Conservation (phyloP, 345 rosid genomes). For the Linum trigynum region DNA sequence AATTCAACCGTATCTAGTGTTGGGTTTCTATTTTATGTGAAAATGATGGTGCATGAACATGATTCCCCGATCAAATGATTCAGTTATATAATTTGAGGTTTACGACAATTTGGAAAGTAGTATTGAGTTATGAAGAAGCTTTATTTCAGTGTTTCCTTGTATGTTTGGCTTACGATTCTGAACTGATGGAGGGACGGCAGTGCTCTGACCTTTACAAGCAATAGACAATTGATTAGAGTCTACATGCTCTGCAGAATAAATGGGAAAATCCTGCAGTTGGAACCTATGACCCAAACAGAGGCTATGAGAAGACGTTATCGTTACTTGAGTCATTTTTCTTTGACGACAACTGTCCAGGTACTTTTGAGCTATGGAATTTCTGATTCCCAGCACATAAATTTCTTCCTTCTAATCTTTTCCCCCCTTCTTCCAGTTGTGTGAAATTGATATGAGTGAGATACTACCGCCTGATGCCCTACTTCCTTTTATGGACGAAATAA, state of each 20-base stretch:
- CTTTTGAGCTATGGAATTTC: background rate
- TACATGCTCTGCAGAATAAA: conserved; percentile 40
- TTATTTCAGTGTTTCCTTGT: background rate
- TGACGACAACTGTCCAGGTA: conserved; percentile 82
- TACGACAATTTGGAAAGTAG: background rate
- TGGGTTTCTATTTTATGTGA: too few species aligned
- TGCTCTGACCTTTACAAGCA: too few species aligned
- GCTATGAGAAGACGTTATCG: conserved; percentile 80
- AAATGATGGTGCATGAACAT: too few species aligned
- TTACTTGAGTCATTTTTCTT: conserved; percentile 81
- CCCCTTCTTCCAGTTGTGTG: conserved; percentile 60
- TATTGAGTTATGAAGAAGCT: background rate
- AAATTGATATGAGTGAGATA: conserved; percentile 63
- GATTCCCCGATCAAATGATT: too few species aligned
- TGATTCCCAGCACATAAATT: background rate
- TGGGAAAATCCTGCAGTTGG: conserved; percentile 80
- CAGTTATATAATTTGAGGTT: too few species aligned
- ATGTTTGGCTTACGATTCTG: background rate
- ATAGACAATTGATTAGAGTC: background rate
- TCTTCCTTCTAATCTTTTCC: conserved; percentile 1
- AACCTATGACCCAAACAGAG: conserved; percentile 76
- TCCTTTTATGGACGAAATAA: conserved; percentile 82
- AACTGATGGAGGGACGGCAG: background rate
- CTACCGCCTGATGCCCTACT: conserved; percentile 55
- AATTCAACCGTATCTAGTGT: too few species aligned